Percentiles rank a stretch among this genome's conserved stretches.
Evolutionary conservation across 768 basidiomycete species (phyloP).

Genomic region (Suillus cothurnatus): DNA sequence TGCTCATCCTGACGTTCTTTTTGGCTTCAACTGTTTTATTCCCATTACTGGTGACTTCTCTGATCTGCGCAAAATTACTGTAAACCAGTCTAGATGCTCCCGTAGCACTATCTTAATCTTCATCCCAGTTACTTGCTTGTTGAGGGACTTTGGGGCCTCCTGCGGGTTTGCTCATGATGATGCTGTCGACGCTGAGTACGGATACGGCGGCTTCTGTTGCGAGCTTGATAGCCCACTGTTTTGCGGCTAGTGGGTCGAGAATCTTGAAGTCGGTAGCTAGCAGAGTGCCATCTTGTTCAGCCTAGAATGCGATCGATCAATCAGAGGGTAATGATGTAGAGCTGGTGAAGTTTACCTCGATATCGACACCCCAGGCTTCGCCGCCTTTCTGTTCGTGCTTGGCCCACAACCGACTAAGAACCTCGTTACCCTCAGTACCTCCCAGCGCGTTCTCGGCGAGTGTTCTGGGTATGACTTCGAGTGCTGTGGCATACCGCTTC

Average conservation of each 20-base stretch:
- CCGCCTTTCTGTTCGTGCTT: slow-evolving; percentile 82
- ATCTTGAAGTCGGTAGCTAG: slow-evolving; percentile 64
- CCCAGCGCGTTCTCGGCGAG: slow-evolving; percentile 95
- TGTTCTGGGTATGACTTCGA: slow-evolving; percentile 92
- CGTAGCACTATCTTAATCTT: slow-evolving; percentile 45
- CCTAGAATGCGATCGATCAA: slow-evolving; percentile 41
- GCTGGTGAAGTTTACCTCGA: slow-evolving; percentile 58
- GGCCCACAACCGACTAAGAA: slow-evolving; percentile 86
- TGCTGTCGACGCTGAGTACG: slow-evolving; percentile 93
- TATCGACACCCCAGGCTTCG: slow-evolving; percentile 81
- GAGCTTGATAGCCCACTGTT: slow-evolving; percentile 87
- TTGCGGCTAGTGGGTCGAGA: slow-evolving; percentile 86
- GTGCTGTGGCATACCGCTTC: slow-evolving; percentile 82
- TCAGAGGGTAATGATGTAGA: neutral
- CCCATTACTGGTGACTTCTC: slow-evolving; percentile 23
- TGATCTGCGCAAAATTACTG: slow-evolving; percentile 26
- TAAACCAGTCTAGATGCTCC: slow-evolving; percentile 24
- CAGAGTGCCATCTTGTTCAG: slow-evolving; percentile 79
- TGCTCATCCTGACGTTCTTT: slow-evolving; percentile 2
- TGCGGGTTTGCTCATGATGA: slow-evolving; percentile 89
- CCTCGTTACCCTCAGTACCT: slow-evolving; percentile 90
- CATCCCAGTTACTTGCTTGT: slow-evolving; percentile 87
- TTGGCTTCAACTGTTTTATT: slow-evolving; percentile 14
- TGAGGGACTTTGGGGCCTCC: slow-evolving; percentile 56
- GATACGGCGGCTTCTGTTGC: slow-evolving; percentile 91